Conservation (phyloP, 192 early-diverging fungal genomes). For the Podila epigama region DNA sequence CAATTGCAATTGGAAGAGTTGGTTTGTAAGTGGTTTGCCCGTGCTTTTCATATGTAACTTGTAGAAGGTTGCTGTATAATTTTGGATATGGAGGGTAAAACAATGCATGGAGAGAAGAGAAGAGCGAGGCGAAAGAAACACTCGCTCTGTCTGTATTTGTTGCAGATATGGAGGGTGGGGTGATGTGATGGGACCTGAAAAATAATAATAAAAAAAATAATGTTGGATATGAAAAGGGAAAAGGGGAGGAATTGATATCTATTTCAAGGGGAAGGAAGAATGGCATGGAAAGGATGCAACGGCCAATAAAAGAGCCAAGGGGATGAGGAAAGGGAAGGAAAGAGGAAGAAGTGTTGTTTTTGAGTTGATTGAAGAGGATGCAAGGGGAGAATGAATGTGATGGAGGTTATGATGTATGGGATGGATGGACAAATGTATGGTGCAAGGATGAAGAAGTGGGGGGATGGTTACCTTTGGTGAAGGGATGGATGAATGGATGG, state of each 20-base stretch:
- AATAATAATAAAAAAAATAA: no score
- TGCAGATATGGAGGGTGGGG: no score
- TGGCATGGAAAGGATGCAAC: neutral
- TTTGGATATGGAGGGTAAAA: no score
- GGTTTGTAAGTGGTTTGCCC: no score
- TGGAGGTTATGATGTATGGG: neutral
- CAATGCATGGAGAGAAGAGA: no score
- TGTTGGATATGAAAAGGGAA: no score
- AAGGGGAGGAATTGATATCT: neutral
- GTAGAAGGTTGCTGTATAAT: no score
- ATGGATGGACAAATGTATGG: neutral
- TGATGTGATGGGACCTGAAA: no score
- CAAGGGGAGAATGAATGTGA: neutral
- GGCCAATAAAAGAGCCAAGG: neutral
- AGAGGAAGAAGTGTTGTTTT: neutral
- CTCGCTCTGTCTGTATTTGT: no score
- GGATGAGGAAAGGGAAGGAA: neutral
- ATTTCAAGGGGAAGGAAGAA: neutral
- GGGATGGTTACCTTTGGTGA: conserved; percentile 1
- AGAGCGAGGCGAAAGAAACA: no score
- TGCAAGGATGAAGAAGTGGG: neutral
- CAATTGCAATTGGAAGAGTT: no score
- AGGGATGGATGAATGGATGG: neutral
- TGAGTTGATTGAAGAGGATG: neutral
- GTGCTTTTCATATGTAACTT: no score